These are phyloP conservation scores for Candida frijolesensis DNA, from an alignment of 1,139 yeast genomes.

Conservation along the genomic window DNA sequence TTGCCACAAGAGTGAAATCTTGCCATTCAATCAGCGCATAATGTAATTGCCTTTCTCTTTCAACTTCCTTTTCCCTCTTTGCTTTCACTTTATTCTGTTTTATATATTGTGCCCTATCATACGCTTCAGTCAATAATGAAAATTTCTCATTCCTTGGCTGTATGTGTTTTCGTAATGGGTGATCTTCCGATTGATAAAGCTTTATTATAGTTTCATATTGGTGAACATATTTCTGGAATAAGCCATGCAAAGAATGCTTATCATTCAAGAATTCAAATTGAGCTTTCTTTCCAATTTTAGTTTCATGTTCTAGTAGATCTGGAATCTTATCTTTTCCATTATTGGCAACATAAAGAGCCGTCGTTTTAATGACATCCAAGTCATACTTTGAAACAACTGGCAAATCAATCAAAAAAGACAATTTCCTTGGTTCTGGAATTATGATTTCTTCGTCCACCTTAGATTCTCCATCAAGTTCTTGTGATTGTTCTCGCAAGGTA, in stretches of 20 bases:
- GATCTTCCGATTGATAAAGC: constrained; percentile 15
- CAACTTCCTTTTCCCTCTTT: constrained; percentile 37
- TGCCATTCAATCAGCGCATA: constrained; percentile 90
- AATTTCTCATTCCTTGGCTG: constrained; percentile 9
- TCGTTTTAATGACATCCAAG: constrained; percentile 65
- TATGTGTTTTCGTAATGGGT: constrained; percentile 8
- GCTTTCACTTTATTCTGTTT: constrained; percentile 33
- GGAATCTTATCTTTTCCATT: constrained; percentile 53
- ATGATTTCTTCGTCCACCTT: constrained; percentile 5
- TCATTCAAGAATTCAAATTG: constrained; percentile 72
- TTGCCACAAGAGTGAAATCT: constrained; percentile 72
- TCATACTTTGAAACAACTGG: constrained; percentile 67
- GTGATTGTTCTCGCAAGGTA: background rate
- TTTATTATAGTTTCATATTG: constrained; percentile 55
- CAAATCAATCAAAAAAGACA: constrained; percentile 49
- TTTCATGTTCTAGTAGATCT: constrained; percentile 39
- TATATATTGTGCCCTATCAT: constrained; percentile 59
- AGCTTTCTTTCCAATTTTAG: constrained; percentile 38
- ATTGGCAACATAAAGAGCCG: constrained; percentile 68
- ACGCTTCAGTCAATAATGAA: constrained; percentile 50
- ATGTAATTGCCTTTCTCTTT: constrained; percentile 39
- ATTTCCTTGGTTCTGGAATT: constrained; percentile 23
- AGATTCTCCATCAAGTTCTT: background rate
- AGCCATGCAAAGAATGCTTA: constrained; percentile 59
- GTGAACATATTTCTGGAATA: constrained; percentile 52